Conservation (phyloP, 2,329 filamentous ascomycete genomes). For the Cladosporium velox region DNA sequence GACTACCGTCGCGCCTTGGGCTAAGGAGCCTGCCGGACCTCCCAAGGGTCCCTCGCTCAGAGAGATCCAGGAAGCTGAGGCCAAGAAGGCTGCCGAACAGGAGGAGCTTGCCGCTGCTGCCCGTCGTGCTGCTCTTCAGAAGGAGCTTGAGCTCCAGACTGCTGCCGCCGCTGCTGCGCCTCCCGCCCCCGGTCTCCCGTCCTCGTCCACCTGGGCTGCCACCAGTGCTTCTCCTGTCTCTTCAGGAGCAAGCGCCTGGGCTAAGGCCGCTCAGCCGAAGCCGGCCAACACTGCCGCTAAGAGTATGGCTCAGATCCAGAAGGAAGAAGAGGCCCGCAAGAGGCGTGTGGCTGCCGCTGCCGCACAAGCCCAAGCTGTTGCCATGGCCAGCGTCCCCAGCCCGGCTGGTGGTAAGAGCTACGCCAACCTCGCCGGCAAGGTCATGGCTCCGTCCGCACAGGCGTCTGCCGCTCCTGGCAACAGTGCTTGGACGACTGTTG, state of each 20-base stretch:
- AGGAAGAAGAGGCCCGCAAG: slow-evolving; percentile 91
- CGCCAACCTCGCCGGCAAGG: slow-evolving; percentile 88
- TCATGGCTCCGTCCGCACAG: slow-evolving; percentile 43
- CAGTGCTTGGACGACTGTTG: slow-evolving; percentile 87
- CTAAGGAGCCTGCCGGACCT: slow-evolving; percentile 72
- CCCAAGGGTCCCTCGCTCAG: slow-evolving; percentile 88
- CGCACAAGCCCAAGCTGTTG: slow-evolving; percentile 47
- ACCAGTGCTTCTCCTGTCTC: slow-evolving; percentile 67
- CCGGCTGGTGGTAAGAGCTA: slow-evolving; percentile 76
- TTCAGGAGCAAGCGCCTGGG: slow-evolving; percentile 60
- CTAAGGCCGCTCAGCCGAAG: slow-evolving; percentile 62
- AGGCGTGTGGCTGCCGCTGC: slow-evolving; percentile 64
- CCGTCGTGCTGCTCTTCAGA: slow-evolving; percentile 76
- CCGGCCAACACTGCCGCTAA: slow-evolving; percentile 65
- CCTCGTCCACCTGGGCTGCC: slow-evolving; percentile 85
- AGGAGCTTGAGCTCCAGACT: slow-evolving; percentile 69
- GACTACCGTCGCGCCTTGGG: slow-evolving; percentile 86
- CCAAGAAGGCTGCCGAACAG: slow-evolving; percentile 84
- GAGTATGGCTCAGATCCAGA: slow-evolving; percentile 92
- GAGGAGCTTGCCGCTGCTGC: slow-evolving; percentile 79
- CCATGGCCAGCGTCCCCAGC: slow-evolving; percentile 45
- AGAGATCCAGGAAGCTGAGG: slow-evolving; percentile 95
- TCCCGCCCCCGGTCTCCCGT: slow-evolving; percentile 73
- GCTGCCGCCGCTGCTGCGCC: slow-evolving; percentile 41
- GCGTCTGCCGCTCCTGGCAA: slow-evolving; percentile 49